A percentile compares a stretch with the other conserved stretches of the same genome.
phyloP scores from a whole-genome alignment of 1,284 basidiomycete species.

The Termitomyces sp. region DNA sequence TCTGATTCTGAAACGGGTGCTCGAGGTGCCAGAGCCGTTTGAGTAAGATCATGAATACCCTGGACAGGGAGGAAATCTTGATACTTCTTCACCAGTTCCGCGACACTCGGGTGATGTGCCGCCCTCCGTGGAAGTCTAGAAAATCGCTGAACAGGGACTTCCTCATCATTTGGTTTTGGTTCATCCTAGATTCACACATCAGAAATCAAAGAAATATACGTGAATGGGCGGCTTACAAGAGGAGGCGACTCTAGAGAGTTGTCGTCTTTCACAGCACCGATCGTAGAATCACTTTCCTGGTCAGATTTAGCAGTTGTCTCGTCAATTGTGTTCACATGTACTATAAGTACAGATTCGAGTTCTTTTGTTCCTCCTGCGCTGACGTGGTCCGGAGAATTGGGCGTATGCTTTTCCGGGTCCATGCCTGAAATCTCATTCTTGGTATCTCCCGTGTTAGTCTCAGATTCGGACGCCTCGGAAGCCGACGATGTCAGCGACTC shows the following conservation, averaged over 20 bases:
- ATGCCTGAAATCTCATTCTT: constrained; percentile 4
- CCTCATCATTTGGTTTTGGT: constrained; percentile 15
- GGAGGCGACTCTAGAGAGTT: constrained; percentile 9
- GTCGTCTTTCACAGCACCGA: constrained; percentile 59
- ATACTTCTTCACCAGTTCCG: constrained; percentile 82
- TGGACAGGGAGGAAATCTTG: constrained; percentile 71
- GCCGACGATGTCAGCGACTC: constrained; percentile 57
- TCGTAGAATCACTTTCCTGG: constrained; percentile 85
- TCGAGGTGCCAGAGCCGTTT: constrained; percentile 58
- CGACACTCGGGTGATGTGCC: constrained; percentile 61
- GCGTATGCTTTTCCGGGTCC: background rate
- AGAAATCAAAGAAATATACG: background rate
- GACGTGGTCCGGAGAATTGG: background rate
- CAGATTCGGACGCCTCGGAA: constrained; percentile 54
- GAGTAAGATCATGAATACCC: constrained; percentile 63
- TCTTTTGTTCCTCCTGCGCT: constrained; percentile 7
- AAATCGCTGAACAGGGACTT: constrained; percentile 24
- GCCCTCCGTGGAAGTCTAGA: constrained; percentile 73
- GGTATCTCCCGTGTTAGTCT: constrained; percentile 28
- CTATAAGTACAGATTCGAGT: background rate
- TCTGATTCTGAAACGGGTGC: constrained; percentile 62
- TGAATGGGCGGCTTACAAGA: constrained; percentile 8
- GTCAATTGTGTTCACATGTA: background rate
- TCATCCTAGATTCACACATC: constrained; percentile 11
- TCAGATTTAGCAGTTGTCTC: constrained; percentile 37